Evolutionary conservation across 306 rosid species (phyloP), one percentile per base, ranked within the genome.

Genomic region (Rubus parviflorus): DNA sequence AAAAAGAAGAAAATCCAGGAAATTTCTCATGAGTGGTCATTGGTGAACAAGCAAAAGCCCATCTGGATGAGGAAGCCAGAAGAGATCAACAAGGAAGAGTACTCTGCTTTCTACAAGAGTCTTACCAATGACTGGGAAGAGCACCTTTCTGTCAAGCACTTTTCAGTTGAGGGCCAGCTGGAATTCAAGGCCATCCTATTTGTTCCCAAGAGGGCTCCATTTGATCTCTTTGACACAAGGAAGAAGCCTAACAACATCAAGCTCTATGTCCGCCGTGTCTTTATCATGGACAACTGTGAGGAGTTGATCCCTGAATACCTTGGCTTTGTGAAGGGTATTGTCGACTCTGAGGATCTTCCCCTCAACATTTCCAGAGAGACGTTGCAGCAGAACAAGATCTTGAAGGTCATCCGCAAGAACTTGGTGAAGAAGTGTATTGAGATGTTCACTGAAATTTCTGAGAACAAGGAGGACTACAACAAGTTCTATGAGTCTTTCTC

Each of bases 11-110:
- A 73, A 70, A 90, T 94, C 14, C 92, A 94, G 92, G 98, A 94
- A 70, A 87, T 94, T 6, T 94, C 98, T 2, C 85, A 92, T 17
- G 97, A 94, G 68, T 94, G 98, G 98, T 87, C 93, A 0, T 66
- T 92, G 91, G 94, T 94, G 72, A 94, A 94, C 97, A 94, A 94
- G 80, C 97, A 94, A 67, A 94, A 94, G 80, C 98, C 98, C 12
- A 94, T 90, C 74, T 92, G 98, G 98, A 89, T 94, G 97, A 92
- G 98, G 89, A 94, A 94, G 90, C 90, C 98, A 1, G 98, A 94
- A 54, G 97, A 94, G 80, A 94, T 94, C 22, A 81, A 82, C 0
- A 92, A 94, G 80, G 97, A 94, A 23, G 98, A 94, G 73, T 94
- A 94, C 77, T 79, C 98, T 79, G 98, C 98, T 1, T 94, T 94